A percentile compares a stretch with the other conserved stretches of the same genome.
Evolutionary conservation across 2,329 filamentous ascomycete genomes (phyloP).

Genomic region (Hyphodiscus sp.): DNA sequence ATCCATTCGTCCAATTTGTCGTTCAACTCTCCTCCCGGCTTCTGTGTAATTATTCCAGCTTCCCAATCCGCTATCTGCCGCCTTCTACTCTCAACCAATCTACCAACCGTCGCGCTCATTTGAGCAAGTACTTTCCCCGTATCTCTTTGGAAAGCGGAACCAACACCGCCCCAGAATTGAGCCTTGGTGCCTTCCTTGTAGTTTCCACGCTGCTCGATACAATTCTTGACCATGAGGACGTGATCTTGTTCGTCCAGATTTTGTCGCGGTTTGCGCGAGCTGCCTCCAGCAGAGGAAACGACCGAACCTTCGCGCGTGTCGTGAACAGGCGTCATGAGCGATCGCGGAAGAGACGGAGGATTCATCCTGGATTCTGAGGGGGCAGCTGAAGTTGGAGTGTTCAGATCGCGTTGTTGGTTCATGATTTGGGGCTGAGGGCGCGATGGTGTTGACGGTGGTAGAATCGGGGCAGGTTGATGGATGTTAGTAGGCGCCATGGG

Average conservation of each 20-base stretch:
- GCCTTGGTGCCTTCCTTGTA: constrained; percentile 30
- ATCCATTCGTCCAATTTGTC: constrained; percentile 29
- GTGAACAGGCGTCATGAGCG: constrained; percentile 26
- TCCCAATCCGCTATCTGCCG: constrained; percentile 30
- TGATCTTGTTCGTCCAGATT: constrained; percentile 30
- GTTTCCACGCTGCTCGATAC: constrained; percentile 24
- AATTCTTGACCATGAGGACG: constrained; percentile 28
- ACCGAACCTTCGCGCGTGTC: constrained; percentile 28
- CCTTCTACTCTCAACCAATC: constrained; percentile 27
- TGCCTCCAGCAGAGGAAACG: constrained; percentile 22
- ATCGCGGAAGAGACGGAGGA: constrained; percentile 25
- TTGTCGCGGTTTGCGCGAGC: constrained; percentile 28
- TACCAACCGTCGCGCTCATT: constrained; percentile 30
- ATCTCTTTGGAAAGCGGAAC: constrained; percentile 25
- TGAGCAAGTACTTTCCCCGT: constrained; percentile 29
- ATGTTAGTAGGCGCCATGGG: constrained; percentile 24
- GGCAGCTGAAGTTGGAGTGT: constrained; percentile 19
- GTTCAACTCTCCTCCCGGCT: constrained; percentile 28
- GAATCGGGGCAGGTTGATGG: constrained; percentile 20
- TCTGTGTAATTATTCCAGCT: constrained; percentile 25
- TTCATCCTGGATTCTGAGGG: constrained; percentile 26
- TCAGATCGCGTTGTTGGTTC: constrained; percentile 13
- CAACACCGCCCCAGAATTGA: constrained; percentile 29
- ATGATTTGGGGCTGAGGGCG: constrained; percentile 12
- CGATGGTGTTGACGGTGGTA: constrained; percentile 24